A percentile compares a stretch with the other conserved stretches of the same genome.
Evolutionary conservation across 495 filamentous ascomycete genomes (phyloP).

Genomic region (Darksidea phi): DNA sequence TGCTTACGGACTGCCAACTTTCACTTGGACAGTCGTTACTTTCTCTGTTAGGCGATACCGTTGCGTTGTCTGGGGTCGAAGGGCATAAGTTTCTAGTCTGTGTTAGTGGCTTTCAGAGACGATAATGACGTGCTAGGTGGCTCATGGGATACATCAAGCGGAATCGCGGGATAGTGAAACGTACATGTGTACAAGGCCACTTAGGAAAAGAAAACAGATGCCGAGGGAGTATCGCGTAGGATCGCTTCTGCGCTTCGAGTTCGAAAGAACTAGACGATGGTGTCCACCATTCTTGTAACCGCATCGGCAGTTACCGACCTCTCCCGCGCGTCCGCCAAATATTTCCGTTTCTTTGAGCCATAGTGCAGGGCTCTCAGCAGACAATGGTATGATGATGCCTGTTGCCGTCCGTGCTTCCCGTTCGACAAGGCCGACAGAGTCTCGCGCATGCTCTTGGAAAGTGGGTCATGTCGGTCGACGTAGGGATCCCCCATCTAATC

Average conservation of each 20-base stretch:
- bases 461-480: not conserved
- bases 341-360: not conserved
- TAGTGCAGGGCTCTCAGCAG: slow-evolving; percentile 2
- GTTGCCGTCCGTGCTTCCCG: not conserved
- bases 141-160: not conserved
- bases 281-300: not conserved
- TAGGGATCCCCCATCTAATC: not conserved
- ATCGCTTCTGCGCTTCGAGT: no score
- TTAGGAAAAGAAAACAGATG: no score
- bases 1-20: no score
- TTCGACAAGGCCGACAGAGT: not conserved
- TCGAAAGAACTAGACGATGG: not conserved
- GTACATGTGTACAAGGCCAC: slow-evolving; percentile 1
- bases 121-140: slow-evolving; percentile 2
- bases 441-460: not conserved
- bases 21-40: no score
- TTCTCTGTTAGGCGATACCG: no score
- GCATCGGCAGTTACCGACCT: not conserved
- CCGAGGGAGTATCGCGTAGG: no score
- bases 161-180: not conserved
- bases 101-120: not conserved
- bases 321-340: not conserved
- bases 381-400: slow-evolving; percentile 1
- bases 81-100: not conserved
- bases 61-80: not conserved